phyloP scores from a whole-genome alignment of 768 basidiomycete species.

The Boletus sp. region DNA sequence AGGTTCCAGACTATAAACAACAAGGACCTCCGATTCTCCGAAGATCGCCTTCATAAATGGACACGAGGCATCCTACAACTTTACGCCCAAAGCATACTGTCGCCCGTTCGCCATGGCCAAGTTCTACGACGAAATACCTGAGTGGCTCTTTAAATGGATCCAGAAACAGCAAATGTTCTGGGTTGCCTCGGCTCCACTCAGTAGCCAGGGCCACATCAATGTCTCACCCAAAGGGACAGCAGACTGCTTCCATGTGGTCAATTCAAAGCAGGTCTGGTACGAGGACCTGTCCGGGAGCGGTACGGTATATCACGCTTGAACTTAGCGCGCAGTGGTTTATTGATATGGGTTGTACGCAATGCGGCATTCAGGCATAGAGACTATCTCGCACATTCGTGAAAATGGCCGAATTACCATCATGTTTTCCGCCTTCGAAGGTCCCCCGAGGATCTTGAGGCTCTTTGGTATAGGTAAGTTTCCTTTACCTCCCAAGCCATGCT shows the following conservation, averaged over 20 bases:
- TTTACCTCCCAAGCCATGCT: too few species aligned
- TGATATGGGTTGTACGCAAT: neutral
- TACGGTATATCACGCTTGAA: slow-evolving; percentile 27
- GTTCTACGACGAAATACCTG: slow-evolving; percentile 57
- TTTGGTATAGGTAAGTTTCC: slow-evolving; percentile 49
- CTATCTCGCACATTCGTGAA: slow-evolving; percentile 60
- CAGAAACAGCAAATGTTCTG: slow-evolving; percentile 66
- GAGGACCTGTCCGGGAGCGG: slow-evolving; percentile 70
- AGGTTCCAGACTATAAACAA: too few species aligned
- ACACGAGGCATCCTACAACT: neutral
- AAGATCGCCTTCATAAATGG: neutral
- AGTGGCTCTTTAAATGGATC: slow-evolving; percentile 56
- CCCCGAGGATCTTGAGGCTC: slow-evolving; percentile 54
- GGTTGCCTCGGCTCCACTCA: slow-evolving; percentile 69
- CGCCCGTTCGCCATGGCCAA: slow-evolving; percentile 44
- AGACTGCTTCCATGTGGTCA: slow-evolving; percentile 60
- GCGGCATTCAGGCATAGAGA: slow-evolving; percentile 45
- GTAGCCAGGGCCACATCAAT: slow-evolving; percentile 56
- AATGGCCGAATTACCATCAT: slow-evolving; percentile 62
- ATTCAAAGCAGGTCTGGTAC: slow-evolving; percentile 62
- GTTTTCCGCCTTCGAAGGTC: slow-evolving; percentile 60
- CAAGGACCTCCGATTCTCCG: neutral
- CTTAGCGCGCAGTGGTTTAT: neutral
- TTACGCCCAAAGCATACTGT: neutral
- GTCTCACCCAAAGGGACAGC: slow-evolving; percentile 65